Conservation (phyloP, 768 basidiomycete species). For the Xanthoconium purpureum region DNA sequence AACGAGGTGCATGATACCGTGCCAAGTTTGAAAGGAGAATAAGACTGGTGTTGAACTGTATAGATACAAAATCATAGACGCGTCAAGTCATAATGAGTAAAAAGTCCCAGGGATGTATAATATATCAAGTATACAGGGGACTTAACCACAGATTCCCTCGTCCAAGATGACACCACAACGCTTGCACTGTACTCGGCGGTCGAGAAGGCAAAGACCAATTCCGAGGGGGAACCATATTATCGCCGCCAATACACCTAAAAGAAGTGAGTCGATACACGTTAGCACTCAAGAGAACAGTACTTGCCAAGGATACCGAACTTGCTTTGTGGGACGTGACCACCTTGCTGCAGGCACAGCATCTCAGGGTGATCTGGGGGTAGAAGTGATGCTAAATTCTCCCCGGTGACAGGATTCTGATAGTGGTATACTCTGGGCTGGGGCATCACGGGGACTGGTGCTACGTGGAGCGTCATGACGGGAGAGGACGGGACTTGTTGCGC, state of each 20-base stretch:
- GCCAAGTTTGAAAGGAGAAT: neutral
- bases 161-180: conserved; percentile 44
- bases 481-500: conserved; percentile 8
- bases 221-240: conserved; percentile 86
- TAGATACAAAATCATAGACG: conserved; percentile 14
- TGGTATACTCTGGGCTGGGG: conserved; percentile 56
- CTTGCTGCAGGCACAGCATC: conserved; percentile 81
- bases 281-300: conserved; percentile 19
- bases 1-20: neutral
- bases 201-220: conserved; percentile 72
- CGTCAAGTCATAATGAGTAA: neutral
- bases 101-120: neutral
- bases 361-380: conserved; percentile 77
- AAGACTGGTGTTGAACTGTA: neutral
- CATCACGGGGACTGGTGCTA: conserved; percentile 33
- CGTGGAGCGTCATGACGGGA: conserved; percentile 21
- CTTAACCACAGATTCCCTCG: conserved; percentile 34
- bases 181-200: conserved; percentile 63
- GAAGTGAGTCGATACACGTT: neutral
- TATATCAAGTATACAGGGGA: neutral
- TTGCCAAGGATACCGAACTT: conserved; percentile 70
- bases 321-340: conserved; percentile 60
- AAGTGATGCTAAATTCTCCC: conserved; percentile 55
- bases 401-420: conserved; percentile 62
- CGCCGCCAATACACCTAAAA: conserved; percentile 71